Percentiles rank a stretch among this genome's conserved stretches.
phyloP scores from a whole-genome alignment of 1,139 yeast species.

The Zygosaccharomyces sapae region DNA sequence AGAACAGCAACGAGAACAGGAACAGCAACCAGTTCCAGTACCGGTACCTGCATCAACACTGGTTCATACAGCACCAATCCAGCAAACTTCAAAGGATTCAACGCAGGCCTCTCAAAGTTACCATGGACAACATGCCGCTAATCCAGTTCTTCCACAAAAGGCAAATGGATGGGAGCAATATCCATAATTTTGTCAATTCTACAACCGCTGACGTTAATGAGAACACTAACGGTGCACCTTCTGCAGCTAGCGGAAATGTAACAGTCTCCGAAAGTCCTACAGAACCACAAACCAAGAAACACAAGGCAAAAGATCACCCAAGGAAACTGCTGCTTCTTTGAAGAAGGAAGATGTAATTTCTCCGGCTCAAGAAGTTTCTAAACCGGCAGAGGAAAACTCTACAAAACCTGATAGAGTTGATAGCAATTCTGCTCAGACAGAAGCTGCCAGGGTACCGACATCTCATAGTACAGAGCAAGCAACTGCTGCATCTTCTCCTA shows the following conservation, averaged over 20 bases:
- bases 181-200: constrained; percentile 33
- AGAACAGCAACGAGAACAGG: constrained; percentile 9
- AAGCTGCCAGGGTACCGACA: neutral
- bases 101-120: constrained; percentile 15
- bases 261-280: constrained; percentile 8
- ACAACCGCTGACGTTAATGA: constrained; percentile 19
- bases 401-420: neutral
- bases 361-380: neutral
- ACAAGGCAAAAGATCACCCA: constrained; percentile 16
- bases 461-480: neutral
- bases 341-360: constrained; percentile 1
- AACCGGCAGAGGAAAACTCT: neutral
- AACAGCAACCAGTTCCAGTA: constrained; percentile 12
- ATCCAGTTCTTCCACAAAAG: constrained; percentile 26
- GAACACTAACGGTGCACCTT: constrained; percentile 1
- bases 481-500: neutral
- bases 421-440: neutral
- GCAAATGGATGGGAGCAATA: constrained; percentile 29
- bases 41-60: too few relatives aligned
- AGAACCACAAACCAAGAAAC: constrained; percentile 14
- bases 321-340: constrained; percentile 9
- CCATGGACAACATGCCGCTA: constrained; percentile 4
- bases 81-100: constrained; percentile 12
- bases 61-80: constrained; percentile 7
- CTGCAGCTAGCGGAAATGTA: constrained; percentile 8